A percentile compares a stretch with the other conserved stretches of the same genome.
Evolutionary conservation across 129 eudicot genomes (phyloP).

Genomic region (Oenanthe sinensis): DNA sequence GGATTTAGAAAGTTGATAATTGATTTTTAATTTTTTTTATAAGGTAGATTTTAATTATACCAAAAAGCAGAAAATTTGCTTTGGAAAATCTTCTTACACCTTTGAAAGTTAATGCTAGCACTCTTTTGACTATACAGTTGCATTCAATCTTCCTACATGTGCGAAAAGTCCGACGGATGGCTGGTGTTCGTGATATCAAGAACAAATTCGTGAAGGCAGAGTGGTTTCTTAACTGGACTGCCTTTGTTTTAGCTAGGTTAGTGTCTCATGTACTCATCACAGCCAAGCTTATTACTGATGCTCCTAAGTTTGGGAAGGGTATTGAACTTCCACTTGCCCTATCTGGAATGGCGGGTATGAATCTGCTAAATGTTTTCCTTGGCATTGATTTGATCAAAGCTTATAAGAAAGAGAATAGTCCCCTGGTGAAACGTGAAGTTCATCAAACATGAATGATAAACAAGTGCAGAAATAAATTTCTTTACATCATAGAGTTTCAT

Average conservation of each 20-base stretch:
- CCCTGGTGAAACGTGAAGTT: conserved; percentile 11
- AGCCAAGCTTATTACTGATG: conserved; percentile 61
- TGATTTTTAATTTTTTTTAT: not conserved
- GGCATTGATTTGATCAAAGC: conserved; percentile 73
- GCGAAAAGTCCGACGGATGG: conserved; percentile 84
- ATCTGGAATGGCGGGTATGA: conserved; percentile 88
- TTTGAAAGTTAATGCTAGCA: not conserved
- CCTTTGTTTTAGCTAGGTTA: conserved; percentile 56
- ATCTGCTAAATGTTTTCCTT: conserved; percentile 58
- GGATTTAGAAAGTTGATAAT: not conserved
- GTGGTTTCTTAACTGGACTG: conserved; percentile 61
- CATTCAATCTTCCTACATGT: conserved; percentile 85
- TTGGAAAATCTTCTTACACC: not conserved
- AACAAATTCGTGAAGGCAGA: conserved; percentile 66
- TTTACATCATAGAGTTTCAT: not conserved
- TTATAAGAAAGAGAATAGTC: conserved; percentile 40
- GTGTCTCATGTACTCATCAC: conserved; percentile 68
- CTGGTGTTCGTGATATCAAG: conserved; percentile 61
- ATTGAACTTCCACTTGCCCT: conserved; percentile 82
- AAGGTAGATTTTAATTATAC: not conserved
- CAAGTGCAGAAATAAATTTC: not conserved
- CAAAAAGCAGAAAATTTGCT: not conserved
- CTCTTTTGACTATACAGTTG: conserved; percentile 36
- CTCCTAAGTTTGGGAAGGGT: conserved; percentile 74
- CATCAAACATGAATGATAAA: conserved; percentile 23